Percentiles rank a stretch among this genome's conserved stretches.
These are phyloP conservation scores for Boletellus ananiceps DNA, from an alignment of 768 basidiomycete genomes.

Conservation along the genomic window DNA sequence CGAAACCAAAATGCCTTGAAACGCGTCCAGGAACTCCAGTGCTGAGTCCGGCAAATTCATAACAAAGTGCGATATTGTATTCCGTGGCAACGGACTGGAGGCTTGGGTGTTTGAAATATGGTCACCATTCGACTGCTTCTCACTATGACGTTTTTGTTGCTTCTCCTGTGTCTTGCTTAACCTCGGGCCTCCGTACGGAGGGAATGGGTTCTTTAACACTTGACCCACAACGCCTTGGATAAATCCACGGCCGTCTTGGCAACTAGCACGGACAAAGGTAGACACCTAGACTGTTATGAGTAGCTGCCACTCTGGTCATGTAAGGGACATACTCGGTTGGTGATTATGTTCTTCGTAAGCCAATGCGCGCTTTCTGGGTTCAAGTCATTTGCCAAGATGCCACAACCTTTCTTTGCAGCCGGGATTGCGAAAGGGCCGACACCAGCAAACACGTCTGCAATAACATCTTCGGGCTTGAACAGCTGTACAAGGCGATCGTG, in stretches of 20 bases:
- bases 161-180: constrained; percentile 33
- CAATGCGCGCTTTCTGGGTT: constrained; percentile 87
- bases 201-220: constrained; percentile 64
- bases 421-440: constrained; percentile 96
- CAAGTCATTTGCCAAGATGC: constrained; percentile 88
- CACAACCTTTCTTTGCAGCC: constrained; percentile 86
- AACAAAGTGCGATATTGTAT: constrained; percentile 78
- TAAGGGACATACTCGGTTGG: constrained; percentile 63
- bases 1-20: constrained; percentile 62
- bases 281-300: constrained; percentile 44
- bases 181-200: constrained; percentile 46
- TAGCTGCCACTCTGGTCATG: background rate
- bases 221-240: constrained; percentile 57
- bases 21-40: constrained; percentile 84
- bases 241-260: constrained; percentile 84
- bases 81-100: constrained; percentile 37
- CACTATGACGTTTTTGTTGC: constrained; percentile 43
- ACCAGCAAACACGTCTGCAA: constrained; percentile 95
- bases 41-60: constrained; percentile 98
- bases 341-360: constrained; percentile 61
- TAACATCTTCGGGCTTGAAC: constrained; percentile 71
- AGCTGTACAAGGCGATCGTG: constrained; percentile 77
- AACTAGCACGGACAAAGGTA: constrained; percentile 63
- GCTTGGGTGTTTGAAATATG: constrained; percentile 1
- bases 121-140: constrained; percentile 5